Evolutionary conservation across 208 protist genomes (phyloP), one percentile per base, ranked within the genome.

Genomic region (Leishmania arabica): DNA sequence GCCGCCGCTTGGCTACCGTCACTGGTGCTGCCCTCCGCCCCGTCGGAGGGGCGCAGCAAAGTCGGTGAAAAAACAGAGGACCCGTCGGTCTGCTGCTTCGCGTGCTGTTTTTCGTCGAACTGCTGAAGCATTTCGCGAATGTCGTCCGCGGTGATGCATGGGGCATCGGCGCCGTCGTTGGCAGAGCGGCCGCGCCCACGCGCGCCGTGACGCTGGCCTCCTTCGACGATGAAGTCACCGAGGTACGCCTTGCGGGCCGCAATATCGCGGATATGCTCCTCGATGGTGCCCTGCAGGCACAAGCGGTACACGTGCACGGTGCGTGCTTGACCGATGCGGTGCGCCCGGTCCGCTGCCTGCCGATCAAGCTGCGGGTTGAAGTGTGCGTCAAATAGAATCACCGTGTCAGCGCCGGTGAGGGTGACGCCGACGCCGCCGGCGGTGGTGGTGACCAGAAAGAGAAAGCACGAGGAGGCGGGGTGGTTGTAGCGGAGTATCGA

Each of bases 341-440:
- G 98, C 13, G 91, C 93, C 17, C 99, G 90, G 51, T 98, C 98
- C 42, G 97, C 91, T 17, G 98, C 99, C 89, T 99, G 99, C 19
- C 99, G 89, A 86, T 99, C 99, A 54, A 99, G 93, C 82, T 99
- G 98, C 24, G 99, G 99, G 86, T 99, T 99, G 95, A 98, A 99
- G 85, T 99, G 98, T 3, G 90, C 86, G 83, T 99, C 98, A 88
- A 97, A 99, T 56, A 99, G 92, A 75, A 99, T 97, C 34, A 99
- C 98, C 37, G 96, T 98, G 88, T 99, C 97, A 11, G 98, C 92
- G 6, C 95, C 99, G 1, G 98, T 98, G 7, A 99, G 90, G 53
- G 99, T 99, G 75, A 99, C 98, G 68, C 99, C 99, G 8, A 99
- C 94, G 42, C 99, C 99, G 74, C 99, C 99, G 11, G 99, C 98